A percentile compares a stretch with the other conserved stretches of the same genome.
Evolutionary conservation across 805 yeast species (phyloP).

Genomic region (Candida xiaguanensis): DNA sequence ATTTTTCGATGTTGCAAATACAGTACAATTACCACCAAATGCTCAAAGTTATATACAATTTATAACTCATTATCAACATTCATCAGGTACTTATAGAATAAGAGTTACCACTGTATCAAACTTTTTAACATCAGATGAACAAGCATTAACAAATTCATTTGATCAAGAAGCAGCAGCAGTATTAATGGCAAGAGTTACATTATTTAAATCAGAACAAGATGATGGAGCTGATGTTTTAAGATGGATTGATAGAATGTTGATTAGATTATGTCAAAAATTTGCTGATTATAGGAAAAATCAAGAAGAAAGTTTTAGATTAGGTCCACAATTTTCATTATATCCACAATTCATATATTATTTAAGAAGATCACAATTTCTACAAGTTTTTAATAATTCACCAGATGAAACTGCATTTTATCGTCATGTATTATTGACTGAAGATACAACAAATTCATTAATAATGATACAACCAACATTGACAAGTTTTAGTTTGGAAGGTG

Average conservation of each 20-base stretch:
- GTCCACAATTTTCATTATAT: slow-evolving; percentile 78
- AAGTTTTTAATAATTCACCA: slow-evolving; percentile 96
- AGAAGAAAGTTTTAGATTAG: slow-evolving; percentile 73
- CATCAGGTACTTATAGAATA: slow-evolving; percentile 85
- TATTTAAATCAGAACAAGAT: slow-evolving; percentile 71
- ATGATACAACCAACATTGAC: slow-evolving; percentile 98
- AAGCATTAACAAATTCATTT: slow-evolving; percentile 58
- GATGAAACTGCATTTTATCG: slow-evolving; percentile 98
- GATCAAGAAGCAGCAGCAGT: slow-evolving; percentile 99
- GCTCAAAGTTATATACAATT: slow-evolving; percentile 59
- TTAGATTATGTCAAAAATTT: slow-evolving; percentile 85
- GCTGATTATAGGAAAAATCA: slow-evolving; percentile 92
- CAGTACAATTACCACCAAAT: slow-evolving; percentile 28
- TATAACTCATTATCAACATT: slow-evolving; percentile 89
- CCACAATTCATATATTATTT: slow-evolving; percentile 96
- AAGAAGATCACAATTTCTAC: slow-evolving; percentile 93
- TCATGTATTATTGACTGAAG: slow-evolving; percentile 87
- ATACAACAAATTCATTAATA: slow-evolving; percentile 84
- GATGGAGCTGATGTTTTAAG: slow-evolving; percentile 90
- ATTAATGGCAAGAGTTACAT: slow-evolving; percentile 83
- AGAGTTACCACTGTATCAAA: slow-evolving; percentile 84
- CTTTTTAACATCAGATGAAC: slow-evolving; percentile 49
- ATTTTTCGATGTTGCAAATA: slow-evolving; percentile 73
- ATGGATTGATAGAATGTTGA: slow-evolving; percentile 92
- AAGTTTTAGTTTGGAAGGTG: slow-evolving; percentile 69